Evolutionary conservation across 139 green algal species (phyloP).

Genomic region (Coelastrella sp.): DNA sequence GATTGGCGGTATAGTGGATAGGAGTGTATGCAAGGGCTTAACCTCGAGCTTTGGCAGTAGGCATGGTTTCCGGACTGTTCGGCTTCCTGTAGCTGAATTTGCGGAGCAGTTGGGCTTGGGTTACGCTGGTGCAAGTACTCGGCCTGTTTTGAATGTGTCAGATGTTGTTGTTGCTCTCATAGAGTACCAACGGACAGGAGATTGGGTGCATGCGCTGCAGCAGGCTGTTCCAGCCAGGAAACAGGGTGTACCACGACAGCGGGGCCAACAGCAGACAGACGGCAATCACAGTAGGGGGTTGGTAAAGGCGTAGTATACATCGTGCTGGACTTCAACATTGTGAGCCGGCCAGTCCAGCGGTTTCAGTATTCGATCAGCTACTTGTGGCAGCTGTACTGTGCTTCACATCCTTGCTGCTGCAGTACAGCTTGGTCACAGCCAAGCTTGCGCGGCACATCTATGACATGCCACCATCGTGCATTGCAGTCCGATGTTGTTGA

Average conservation of each 20-base stretch:
- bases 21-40: constrained; percentile 32
- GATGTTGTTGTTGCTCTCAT: constrained; percentile 58
- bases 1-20: constrained; percentile 58
- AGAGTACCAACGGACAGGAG: neutral
- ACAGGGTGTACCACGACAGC: neutral
- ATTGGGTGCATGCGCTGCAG: constrained; percentile 49
- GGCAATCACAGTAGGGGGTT: too few species aligned
- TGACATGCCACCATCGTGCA: too few species aligned
- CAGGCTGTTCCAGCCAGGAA: constrained; percentile 48
- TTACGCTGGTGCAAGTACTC: neutral
- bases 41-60: constrained; percentile 14
- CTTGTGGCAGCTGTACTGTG: too few species aligned
- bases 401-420: too few species aligned
- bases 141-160: constrained; percentile 51
- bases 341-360: too few species aligned
- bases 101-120: constrained; percentile 47
- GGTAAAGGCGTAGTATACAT: too few species aligned
- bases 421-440: too few species aligned
- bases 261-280: too few species aligned
- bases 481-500: too few species aligned
- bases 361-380: too few species aligned
- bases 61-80: neutral
- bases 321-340: too few species aligned
- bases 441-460: too few species aligned
- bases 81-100: constrained; percentile 48